Evolutionary conservation across 768 basidiomycete species (phyloP).

Genomic region (Naematelia encephala): DNA sequence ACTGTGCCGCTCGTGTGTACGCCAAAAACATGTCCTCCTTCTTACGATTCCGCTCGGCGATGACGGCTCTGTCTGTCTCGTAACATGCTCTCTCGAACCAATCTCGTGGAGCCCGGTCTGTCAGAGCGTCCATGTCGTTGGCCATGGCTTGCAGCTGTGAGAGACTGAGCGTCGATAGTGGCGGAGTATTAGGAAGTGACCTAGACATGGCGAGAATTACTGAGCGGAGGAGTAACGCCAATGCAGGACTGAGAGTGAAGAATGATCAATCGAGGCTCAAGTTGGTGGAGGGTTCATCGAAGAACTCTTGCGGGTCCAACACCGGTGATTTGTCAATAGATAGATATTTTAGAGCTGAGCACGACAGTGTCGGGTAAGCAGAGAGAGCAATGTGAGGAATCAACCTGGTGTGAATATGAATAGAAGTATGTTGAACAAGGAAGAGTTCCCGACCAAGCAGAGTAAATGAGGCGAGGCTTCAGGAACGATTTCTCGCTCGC

Average conservation of each 20-base stretch:
- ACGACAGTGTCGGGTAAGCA: too few relatives aligned
- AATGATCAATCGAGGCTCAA: background rate
- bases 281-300: background rate
- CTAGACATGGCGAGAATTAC: conserved; percentile 23
- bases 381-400: too few relatives aligned
- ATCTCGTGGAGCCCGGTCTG: conserved; percentile 25
- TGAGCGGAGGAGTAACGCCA: background rate
- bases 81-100: conserved; percentile 38
- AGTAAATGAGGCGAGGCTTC: background rate
- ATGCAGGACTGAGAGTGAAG: background rate
- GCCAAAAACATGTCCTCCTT: conserved; percentile 44
- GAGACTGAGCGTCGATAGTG: conserved; percentile 26
- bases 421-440: background rate
- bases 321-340: too few relatives aligned
- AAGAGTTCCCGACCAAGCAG: background rate
- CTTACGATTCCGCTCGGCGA: conserved; percentile 32
- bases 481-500: background rate
- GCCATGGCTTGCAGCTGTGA: conserved; percentile 19
- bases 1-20: conserved; percentile 29
- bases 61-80: conserved; percentile 31
- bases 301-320: background rate
- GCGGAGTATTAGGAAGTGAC: conserved; percentile 22
- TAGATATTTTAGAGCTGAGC: too few relatives aligned
- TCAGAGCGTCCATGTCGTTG: conserved; percentile 18
- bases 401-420: too few relatives aligned